Evolutionary conservation across 2,329 filamentous ascomycete genomes (phyloP), one percentile per base, ranked within the genome.

Genomic region (Xylaria sp.): DNA sequence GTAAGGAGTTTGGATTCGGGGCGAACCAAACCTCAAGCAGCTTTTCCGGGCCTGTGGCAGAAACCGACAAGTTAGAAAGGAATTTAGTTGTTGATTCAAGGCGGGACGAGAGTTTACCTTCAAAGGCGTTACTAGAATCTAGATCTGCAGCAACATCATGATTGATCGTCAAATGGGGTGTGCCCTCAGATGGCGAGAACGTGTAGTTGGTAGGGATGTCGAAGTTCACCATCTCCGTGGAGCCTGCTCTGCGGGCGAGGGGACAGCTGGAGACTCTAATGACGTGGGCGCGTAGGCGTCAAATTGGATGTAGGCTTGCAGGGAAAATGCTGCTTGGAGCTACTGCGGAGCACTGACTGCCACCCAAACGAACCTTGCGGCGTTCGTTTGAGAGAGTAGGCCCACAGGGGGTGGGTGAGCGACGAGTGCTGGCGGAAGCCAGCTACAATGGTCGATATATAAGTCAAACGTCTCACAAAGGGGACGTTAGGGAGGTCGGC

Each of bases 21-120:
- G 92, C 92, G 81, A 99, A 98, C 96, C 96, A 99, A 79, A 99
- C 95, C 85, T 99, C 96, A 77, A 99, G 88, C 65, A 99, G 88
- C 86, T 99, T 99, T 85, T 99, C 96, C 54, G 96, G 96, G 69
- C 95, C 92, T 92, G 69, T 39, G 59, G 8, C 15, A n/a, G 28
- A 37, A 58, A 72, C 46, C 74, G 69, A 63, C 48, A 48, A 12
- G 50, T 67, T 71, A 64, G 37, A 15, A 0, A 41, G 20, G 2
- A 34, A 39, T 2, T 5, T 18, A 28, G 18, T 2, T 1, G 3
- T 12, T 15, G 28, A 12, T 12, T n/a, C 13, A 0, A 1, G 4
- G 34, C 3, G 32, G 20, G 34, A 13, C 8, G 12, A 46, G 25
- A 9, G 62, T 83, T 69, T 79, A 92, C 92, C 95, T 87, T 99